Evolutionary conservation across 192 early-diverging fungal species (phyloP).

Genomic region (Cetraspora pellucida): DNA sequence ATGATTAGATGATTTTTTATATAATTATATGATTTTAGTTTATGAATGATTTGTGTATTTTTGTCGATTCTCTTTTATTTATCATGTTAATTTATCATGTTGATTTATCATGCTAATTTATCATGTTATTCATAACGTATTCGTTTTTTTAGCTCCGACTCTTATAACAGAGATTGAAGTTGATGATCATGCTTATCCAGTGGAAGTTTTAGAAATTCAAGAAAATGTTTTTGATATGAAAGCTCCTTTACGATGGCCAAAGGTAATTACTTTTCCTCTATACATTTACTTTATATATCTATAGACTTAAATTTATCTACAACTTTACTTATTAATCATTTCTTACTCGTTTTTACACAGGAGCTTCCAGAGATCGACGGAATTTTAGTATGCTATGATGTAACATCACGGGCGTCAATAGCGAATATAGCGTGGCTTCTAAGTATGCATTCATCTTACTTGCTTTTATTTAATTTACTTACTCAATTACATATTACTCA

Average conservation of each 20-base stretch:
- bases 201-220: slow-evolving; percentile 20
- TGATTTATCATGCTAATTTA: not conserved
- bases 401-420: not conserved
- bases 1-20: no score
- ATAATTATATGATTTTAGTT: no score
- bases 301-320: not conserved
- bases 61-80: not conserved
- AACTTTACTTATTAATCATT: not conserved
- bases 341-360: not conserved
- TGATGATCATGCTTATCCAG: slow-evolving; percentile 9
- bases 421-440: slow-evolving; percentile 21
- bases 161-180: slow-evolving; percentile 24
- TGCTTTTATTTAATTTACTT: not conserved
- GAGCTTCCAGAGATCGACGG: slow-evolving; percentile 12
- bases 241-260: slow-evolving; percentile 9
- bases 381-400: slow-evolving; percentile 18
- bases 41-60: no score
- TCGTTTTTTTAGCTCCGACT: not conserved
- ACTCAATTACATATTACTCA: not conserved
- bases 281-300: not conserved
- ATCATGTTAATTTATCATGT: not conserved
- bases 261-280: not conserved
- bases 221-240: slow-evolving; percentile 28
- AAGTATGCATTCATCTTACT: not conserved
- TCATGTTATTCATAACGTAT: not conserved